Percentiles rank a stretch among this genome's conserved stretches.
These are phyloP conservation scores for Fusarium veterinarium DNA, from an alignment of 2,329 filamentous ascomycete species.

Conservation along the genomic window DNA sequence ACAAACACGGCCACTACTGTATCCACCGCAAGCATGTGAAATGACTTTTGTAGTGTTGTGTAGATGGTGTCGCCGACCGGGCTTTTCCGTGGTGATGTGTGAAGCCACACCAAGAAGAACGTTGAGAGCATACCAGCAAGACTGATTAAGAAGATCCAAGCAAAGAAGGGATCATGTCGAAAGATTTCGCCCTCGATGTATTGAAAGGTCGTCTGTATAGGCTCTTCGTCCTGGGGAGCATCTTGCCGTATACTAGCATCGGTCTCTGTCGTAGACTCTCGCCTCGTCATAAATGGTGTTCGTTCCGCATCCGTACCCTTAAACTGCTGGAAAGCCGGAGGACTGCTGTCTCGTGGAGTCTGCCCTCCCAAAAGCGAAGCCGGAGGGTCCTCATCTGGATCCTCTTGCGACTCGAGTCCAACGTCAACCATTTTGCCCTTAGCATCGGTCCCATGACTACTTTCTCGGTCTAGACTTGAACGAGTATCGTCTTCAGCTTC, in stretches of 20 bases:
- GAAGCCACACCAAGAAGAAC: conserved; percentile 88
- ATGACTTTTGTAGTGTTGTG: conserved; percentile 85
- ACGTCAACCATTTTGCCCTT: conserved; percentile 87
- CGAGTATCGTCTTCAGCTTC: conserved; percentile 56
- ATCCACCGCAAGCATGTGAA: conserved; percentile 89
- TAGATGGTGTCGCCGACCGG: conserved; percentile 95
- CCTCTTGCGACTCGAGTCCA: conserved; percentile 76
- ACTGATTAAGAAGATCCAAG: conserved; percentile 87
- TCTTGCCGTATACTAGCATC: conserved; percentile 57
- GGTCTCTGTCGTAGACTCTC: conserved; percentile 59
- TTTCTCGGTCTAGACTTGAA: conserved; percentile 48
- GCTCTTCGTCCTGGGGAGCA: conserved; percentile 52
- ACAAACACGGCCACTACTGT: conserved; percentile 91
- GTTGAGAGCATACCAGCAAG: conserved; percentile 87
- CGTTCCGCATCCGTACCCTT: conserved; percentile 52
- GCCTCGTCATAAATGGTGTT: conserved; percentile 54
- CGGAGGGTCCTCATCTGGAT: conserved; percentile 68
- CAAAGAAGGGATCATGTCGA: conserved; percentile 90
- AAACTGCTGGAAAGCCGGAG: conserved; percentile 73
- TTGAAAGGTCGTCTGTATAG: conserved; percentile 59
- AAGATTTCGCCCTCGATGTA: conserved; percentile 75
- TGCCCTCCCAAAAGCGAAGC: conserved; percentile 68
- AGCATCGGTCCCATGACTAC: conserved; percentile 46
- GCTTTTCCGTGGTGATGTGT: conserved; percentile 79
- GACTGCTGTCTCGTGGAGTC: conserved; percentile 62